Percentiles rank a stretch among this genome's conserved stretches.
These are phyloP conservation scores for Odontarrhena argentea DNA, from an alignment of 345 rosid genomes.

Conservation along the genomic window DNA sequence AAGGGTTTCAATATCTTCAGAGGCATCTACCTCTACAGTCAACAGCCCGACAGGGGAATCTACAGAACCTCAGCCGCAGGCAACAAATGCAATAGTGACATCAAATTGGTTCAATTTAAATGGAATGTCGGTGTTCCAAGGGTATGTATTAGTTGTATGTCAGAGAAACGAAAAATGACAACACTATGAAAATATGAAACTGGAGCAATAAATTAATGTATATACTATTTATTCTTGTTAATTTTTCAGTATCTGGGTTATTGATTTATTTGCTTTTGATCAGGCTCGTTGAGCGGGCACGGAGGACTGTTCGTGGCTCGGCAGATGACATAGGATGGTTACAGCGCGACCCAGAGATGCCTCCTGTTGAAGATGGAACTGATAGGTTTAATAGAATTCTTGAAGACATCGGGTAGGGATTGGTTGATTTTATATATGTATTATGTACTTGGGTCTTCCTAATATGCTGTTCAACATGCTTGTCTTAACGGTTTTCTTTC, in stretches of 20 bases:
- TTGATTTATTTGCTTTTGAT: background rate
- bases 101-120: slow-evolving; percentile 47
- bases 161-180: slow-evolving; percentile 9
- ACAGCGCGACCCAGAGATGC: slow-evolving; percentile 66
- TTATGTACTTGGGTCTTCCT: slow-evolving; percentile 6
- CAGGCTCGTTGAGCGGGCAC: slow-evolving; percentile 88
- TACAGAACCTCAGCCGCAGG: slow-evolving; percentile 45
- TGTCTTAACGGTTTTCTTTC: slow-evolving; percentile 39
- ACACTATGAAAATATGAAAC: slow-evolving; percentile 6
- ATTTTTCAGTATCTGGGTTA: slow-evolving; percentile 13
- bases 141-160: slow-evolving; percentile 51
- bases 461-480: slow-evolving; percentile 24
- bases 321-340: slow-evolving; percentile 99
- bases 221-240: slow-evolving; percentile 6
- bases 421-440: slow-evolving; percentile 31
- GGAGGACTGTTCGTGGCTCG: slow-evolving; percentile 93
- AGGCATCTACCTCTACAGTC: slow-evolving; percentile 52
- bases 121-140: slow-evolving; percentile 79
- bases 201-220: slow-evolving; percentile 3
- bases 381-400: slow-evolving; percentile 72
- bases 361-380: slow-evolving; percentile 91
- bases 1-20: slow-evolving; percentile 49
- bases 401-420: slow-evolving; percentile 70
- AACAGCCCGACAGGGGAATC: slow-evolving; percentile 43
- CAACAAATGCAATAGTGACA: slow-evolving; percentile 48